Base-by-base conservation (phyloP, 1,139 yeast genomes). In the Sugiyamaella paludigena region DNA sequence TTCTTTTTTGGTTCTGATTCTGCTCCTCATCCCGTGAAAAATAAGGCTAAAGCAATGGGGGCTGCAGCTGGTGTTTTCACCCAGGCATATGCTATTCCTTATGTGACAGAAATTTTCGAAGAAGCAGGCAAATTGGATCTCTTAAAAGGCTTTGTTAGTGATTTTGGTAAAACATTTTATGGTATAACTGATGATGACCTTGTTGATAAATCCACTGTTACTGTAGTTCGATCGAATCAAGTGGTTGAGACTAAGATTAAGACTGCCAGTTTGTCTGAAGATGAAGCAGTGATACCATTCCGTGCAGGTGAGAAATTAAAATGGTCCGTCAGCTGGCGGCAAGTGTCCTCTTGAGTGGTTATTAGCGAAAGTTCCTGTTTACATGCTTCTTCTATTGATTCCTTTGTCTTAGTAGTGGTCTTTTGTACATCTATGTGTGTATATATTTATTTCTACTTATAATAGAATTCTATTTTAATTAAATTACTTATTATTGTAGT, bases 61-160 rank as follows among this genome's bases (percentile, higher is more conserved):
- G 97, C 92, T 11, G 91, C 98, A 63, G 99, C 99, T 12, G 99
- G 99, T 59, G 96, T 92, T 12, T 92, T 79, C 70, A 87, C 98
- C 2, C 98, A 92, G 66, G 79, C 89, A 24, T 81, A 80, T 61
- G 96, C 86, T 2, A 71, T 92, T 31, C 77, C 89, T 15, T 92
- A 92, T 59, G 74, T 92, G 31, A 98, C 98, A 4, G 85, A 91
- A 63, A 80, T 87, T 2, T 94, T 94, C 63, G 96, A 87, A 26
- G 69, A 75, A 50, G 76, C 72, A 11, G 81, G 77, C 13, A 79
- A 82, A 54, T 69, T 92, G 39, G 84, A 82, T 38, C 78, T 77
- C 50, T 74, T 92, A 62, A 82, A 77, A 58, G 78, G 73, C 37
- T 94, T 94, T 67, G 96, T 87, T 12, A 77, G 85, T 34, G 83